Evolutionary conservation across 192 early-diverging fungal species (phyloP).

Genomic region (Coemansia sp.): DNA sequence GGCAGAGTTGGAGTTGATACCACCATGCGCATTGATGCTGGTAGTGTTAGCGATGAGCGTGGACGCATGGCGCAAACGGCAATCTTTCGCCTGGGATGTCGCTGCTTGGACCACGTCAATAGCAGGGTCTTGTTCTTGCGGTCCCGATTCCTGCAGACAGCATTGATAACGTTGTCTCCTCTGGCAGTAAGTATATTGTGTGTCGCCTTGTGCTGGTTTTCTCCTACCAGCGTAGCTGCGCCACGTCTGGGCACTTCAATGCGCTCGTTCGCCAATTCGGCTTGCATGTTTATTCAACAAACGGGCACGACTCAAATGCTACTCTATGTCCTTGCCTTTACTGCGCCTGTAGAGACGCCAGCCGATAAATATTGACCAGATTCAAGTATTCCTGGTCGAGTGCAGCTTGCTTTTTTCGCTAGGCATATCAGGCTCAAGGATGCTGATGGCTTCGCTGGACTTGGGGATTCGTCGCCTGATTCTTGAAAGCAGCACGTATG

Average conservation of each 20-base stretch:
- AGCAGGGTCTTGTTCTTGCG: constrained; percentile 34
- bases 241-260: too few species aligned
- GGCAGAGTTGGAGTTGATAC: not conserved
- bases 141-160: constrained; percentile 35
- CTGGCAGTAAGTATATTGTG: constrained; percentile 20
- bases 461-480: constrained; percentile 26
- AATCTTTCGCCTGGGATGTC: constrained; percentile 41
- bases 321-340: not conserved
- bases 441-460: constrained; percentile 24
- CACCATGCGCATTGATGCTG: too few species aligned
- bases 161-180: constrained; percentile 31
- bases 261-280: too few species aligned
- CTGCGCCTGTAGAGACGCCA: constrained; percentile 12
- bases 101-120: constrained; percentile 28
- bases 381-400: constrained; percentile 42
- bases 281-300: too few species aligned
- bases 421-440: constrained; percentile 34
- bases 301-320: too few species aligned
- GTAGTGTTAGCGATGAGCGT: constrained; percentile 22
- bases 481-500: constrained; percentile 11
- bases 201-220: not conserved
- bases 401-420: constrained; percentile 25
- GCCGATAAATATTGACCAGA: constrained; percentile 17
- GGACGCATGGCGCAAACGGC: constrained; percentile 31
- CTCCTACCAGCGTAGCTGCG: too few species aligned